Percentiles rank a stretch among this genome's conserved stretches.
phyloP scores from a whole-genome alignment of 305 asterid species.

The Striga hermonthica region DNA sequence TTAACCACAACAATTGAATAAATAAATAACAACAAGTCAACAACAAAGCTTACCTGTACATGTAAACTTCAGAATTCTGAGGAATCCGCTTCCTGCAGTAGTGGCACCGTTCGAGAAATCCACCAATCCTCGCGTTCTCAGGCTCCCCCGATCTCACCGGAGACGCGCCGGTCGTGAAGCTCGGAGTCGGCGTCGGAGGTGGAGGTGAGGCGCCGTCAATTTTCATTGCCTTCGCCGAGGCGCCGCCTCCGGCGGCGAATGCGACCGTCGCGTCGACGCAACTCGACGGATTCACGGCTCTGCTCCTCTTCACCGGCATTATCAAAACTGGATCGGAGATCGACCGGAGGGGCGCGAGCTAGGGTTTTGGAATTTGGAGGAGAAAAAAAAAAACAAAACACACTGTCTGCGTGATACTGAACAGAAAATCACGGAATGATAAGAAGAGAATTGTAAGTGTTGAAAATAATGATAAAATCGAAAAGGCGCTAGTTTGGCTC shows the following conservation, averaged over 20 bases:
- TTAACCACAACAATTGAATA: not conserved
- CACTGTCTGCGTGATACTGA: not conserved
- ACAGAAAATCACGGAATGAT: not conserved
- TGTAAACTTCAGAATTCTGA: constrained; percentile 41
- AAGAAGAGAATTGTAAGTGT: too few species aligned
- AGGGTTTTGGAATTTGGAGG: constrained; percentile 29
- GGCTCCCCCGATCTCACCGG: constrained; percentile 25
- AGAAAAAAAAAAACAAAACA: too few species aligned
- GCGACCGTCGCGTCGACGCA: constrained; percentile 9
- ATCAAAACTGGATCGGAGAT: not conserved
- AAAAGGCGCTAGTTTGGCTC: not conserved
- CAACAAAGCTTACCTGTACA: constrained; percentile 47
- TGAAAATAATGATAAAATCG: not conserved
- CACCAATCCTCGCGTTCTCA: constrained; percentile 32
- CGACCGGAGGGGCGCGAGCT: constrained; percentile 10
- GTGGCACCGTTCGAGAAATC: constrained; percentile 45
- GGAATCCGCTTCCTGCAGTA: constrained; percentile 46
- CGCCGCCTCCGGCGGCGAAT: not conserved
- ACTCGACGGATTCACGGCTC: constrained; percentile 32
- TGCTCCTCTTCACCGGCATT: constrained; percentile 47
- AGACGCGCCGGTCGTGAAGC: constrained; percentile 30
- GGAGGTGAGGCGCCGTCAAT: constrained; percentile 15
- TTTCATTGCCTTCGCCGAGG: constrained; percentile 30
- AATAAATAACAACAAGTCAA: constrained; percentile 5
- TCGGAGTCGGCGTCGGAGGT: constrained; percentile 25